These are phyloP conservation scores for Parsonsia alboflavescens DNA, from an alignment of 257 asterid genomes.

Conservation along the genomic window DNA sequence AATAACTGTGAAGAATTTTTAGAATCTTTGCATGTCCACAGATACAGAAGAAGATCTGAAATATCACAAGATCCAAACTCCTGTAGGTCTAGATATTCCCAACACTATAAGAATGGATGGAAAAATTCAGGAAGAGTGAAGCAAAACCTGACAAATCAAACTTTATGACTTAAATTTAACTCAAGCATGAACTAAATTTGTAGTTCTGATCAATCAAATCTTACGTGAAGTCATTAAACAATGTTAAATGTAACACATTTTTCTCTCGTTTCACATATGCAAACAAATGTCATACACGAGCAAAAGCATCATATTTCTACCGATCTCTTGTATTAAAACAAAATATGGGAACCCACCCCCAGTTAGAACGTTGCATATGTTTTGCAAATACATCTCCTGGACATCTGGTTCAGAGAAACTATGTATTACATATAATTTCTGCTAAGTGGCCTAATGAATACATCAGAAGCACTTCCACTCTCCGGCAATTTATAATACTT, in stretches of 20 bases:
- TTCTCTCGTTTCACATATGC: background rate
- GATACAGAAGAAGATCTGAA: background rate
- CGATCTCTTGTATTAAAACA: background rate
- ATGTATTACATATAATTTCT: background rate
- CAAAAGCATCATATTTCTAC: background rate
- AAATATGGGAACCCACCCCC: background rate
- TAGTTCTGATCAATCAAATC: background rate
- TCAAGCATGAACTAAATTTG: background rate
- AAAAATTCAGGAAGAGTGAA: background rate
- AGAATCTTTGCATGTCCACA: background rate
- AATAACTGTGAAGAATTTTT: background rate
- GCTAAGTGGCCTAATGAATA: background rate
- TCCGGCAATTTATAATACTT: background rate
- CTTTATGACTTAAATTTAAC: background rate
- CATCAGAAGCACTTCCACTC: background rate
- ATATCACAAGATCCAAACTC: background rate
- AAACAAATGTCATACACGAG: background rate
- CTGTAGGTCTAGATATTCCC: background rate
- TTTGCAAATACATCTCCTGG: background rate
- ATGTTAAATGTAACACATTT: background rate
- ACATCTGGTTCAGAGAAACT: background rate
- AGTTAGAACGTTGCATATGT: background rate
- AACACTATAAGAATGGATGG: background rate
- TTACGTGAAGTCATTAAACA: background rate
- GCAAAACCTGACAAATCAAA: background rate